A percentile compares a stretch with the other conserved stretches of the same genome.
These are phyloP conservation scores for Penicillium sp. DNA, from an alignment of 2,329 filamentous ascomycete genomes.

Conservation along the genomic window DNA sequence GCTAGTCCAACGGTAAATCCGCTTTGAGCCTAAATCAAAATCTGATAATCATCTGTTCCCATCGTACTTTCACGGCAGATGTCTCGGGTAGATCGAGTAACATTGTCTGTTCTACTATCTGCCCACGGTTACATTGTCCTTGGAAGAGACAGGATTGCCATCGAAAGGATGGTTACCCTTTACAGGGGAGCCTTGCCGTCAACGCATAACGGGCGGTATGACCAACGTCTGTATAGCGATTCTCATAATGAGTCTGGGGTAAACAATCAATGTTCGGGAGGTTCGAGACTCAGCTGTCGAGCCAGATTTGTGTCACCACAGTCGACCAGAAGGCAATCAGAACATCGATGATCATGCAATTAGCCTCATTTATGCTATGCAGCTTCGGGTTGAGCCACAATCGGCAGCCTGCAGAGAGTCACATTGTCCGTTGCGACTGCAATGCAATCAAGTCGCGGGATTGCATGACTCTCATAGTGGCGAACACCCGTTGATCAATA, in stretches of 20 bases:
- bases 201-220: conserved; percentile 8
- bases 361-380: conserved; percentile 3
- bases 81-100: conserved; percentile 7
- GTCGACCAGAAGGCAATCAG: background rate
- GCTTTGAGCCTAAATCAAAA: background rate
- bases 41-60: background rate
- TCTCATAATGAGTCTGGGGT: conserved; percentile 2
- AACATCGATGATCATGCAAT: background rate
- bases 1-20: background rate
- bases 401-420: conserved; percentile 1
- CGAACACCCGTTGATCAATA: no score
- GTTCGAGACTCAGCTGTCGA: background rate
- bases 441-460: no score
- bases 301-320: conserved; percentile 6
- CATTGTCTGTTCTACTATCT: conserved; percentile 1
- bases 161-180: conserved; percentile 8
- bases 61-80: conserved; percentile 3
- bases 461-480: no score
- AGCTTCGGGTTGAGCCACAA: background rate
- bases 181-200: conserved; percentile 3
- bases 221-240: conserved; percentile 5
- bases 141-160: background rate
- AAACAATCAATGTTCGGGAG: background rate
- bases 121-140: conserved; percentile 16
- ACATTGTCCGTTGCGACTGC: background rate